Evolutionary conservation across 306 rosid species (phyloP).

Genomic region (Vigna radiata): DNA sequence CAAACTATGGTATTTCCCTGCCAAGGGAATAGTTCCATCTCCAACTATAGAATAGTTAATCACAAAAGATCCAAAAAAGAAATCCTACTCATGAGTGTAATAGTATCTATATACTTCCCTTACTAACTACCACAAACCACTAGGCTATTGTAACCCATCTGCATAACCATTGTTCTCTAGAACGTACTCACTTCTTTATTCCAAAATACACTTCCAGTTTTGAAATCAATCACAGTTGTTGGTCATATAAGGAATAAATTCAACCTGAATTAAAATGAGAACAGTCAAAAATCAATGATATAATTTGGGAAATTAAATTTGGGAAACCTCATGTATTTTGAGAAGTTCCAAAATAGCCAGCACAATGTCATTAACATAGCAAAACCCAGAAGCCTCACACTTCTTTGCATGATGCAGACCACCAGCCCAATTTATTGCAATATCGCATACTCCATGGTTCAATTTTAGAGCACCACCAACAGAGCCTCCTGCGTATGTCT

Average conservation of each 20-base stretch:
- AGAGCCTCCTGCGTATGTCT: constrained; percentile 62
- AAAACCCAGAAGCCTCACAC: constrained; percentile 63
- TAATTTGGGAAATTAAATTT: constrained; percentile 11
- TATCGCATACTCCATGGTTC: constrained; percentile 53
- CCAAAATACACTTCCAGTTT: not conserved
- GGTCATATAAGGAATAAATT: constrained; percentile 18
- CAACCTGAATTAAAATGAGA: constrained; percentile 26
- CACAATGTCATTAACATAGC: constrained; percentile 62
- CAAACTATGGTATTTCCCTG: not conserved
- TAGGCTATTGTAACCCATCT: not conserved
- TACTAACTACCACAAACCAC: constrained; percentile 1
- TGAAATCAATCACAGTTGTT: not conserved
- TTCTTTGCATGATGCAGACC: constrained; percentile 63
- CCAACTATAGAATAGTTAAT: not conserved
- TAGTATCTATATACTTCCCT: not conserved
- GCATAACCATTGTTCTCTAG: not conserved
- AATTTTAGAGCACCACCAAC: constrained; percentile 58
- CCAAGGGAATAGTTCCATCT: constrained; percentile 1
- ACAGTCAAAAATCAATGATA: constrained; percentile 23
- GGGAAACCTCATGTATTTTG: constrained; percentile 55
- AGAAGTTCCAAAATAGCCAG: constrained; percentile 61
- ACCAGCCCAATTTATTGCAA: constrained; percentile 63
- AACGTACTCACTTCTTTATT: not conserved
- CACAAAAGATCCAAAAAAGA: not conserved
- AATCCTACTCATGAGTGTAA: not conserved